These are phyloP conservation scores for Wickerhamiella brachini DNA, from an alignment of 805 yeast species.

Conservation along the genomic window DNA sequence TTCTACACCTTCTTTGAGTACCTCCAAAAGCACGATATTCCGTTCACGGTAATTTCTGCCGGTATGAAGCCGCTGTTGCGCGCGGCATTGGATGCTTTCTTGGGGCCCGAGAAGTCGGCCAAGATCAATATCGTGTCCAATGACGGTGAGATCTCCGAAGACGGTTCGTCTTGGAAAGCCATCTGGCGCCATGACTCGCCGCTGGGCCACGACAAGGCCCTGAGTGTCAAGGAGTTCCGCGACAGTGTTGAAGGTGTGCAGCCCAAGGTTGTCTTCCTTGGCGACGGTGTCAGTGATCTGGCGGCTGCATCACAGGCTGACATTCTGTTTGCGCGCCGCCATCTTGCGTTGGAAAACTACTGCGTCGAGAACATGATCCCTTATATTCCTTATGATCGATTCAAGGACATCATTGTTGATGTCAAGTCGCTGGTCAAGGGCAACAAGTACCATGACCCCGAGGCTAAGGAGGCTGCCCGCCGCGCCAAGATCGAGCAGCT, in stretches of 20 bases:
- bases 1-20: conserved; percentile 27
- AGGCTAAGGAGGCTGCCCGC: conserved; percentile 14
- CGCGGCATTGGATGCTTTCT: conserved; percentile 28
- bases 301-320: conserved; percentile 34
- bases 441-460: conserved; percentile 19
- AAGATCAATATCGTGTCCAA: conserved; percentile 30
- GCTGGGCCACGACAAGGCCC: conserved; percentile 33
- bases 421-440: conserved; percentile 20
- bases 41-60: conserved; percentile 32
- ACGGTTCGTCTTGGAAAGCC: conserved; percentile 28
- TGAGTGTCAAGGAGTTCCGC: conserved; percentile 28
- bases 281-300: conserved; percentile 41
- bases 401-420: conserved; percentile 28
- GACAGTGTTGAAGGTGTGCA: conserved; percentile 18
- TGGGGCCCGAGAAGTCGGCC: conserved; percentile 26
- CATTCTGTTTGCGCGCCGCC: conserved; percentile 31
- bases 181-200: conserved; percentile 31
- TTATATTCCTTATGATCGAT: conserved; percentile 30
- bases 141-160: conserved; percentile 26
- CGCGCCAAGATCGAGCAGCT: conserved; percentile 13
- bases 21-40: conserved; percentile 26
- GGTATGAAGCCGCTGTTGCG: conserved; percentile 31
- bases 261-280: conserved; percentile 39
- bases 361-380: conserved; percentile 29
- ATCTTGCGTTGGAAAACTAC: conserved; percentile 29